These are phyloP conservation scores for Stachybotrys echinatus DNA, from an alignment of 2,329 filamentous ascomycete genomes.

Conservation along the genomic window DNA sequence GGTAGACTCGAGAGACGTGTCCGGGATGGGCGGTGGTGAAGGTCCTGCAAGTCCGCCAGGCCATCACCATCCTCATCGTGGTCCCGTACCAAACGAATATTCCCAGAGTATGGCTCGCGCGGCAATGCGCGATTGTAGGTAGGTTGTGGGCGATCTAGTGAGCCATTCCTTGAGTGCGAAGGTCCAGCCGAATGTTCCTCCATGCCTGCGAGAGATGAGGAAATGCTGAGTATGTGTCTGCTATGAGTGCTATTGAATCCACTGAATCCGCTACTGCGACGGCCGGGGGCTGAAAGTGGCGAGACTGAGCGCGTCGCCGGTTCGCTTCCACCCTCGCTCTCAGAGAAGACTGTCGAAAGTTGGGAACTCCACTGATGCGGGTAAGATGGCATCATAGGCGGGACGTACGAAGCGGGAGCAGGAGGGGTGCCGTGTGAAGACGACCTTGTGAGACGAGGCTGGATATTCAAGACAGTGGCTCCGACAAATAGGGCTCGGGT, in stretches of 20 bases:
- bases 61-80: constrained; percentile 62
- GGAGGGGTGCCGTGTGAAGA: constrained; percentile 7
- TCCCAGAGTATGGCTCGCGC: constrained; percentile 27
- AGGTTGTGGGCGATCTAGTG: constrained; percentile 44
- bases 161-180: constrained; percentile 36
- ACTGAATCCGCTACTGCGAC: constrained; percentile 46
- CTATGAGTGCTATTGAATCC: constrained; percentile 46
- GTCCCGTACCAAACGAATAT: constrained; percentile 44
- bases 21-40: constrained; percentile 48
- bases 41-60: constrained; percentile 52
- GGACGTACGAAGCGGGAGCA: constrained; percentile 4
- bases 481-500: constrained; percentile 24
- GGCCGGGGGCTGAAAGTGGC: constrained; percentile 32
- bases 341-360: constrained; percentile 59
- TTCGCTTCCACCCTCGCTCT: constrained; percentile 50
- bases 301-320: constrained; percentile 44
- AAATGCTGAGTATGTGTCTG: constrained; percentile 52
- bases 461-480: constrained; percentile 17
- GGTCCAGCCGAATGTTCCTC: constrained; percentile 29
- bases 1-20: constrained; percentile 47
- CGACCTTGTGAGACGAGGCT: constrained; percentile 15
- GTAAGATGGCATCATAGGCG: constrained; percentile 20
- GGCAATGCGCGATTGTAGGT: constrained; percentile 33
- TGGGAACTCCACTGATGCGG: constrained; percentile 60
- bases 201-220: constrained; percentile 43